Evolutionary conservation across 179 eudicot species (phyloP), one percentile per base, ranked within the genome.

Genomic region (Heliamphora pulchella): DNA sequence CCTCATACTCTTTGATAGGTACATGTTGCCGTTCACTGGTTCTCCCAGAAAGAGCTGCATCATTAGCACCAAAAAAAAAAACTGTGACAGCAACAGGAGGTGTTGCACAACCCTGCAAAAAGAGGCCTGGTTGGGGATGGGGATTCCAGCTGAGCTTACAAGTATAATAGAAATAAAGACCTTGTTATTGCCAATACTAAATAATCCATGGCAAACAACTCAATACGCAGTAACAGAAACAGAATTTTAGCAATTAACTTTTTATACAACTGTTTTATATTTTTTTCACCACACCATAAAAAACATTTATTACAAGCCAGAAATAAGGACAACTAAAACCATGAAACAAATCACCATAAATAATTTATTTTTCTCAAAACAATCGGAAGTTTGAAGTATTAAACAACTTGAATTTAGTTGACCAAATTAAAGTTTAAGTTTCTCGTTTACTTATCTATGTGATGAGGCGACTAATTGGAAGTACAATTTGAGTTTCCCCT

Each of bases 1-100:
- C 97, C 81, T 89, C 92, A 88, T 93, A 95, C 82, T 93, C 97
- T 84, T 90, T 90, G 55, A 85, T 46, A 14, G 98, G 98, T 58
- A 93, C 97, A 82, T 93, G 97, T 83, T 91, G 97, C 65, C 88
- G 76, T 78, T 86, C 91, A 83, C 93, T 84, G 18, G 80, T 91
- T 82, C 95, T 92, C 78, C 89, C 96, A 2, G 77, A 85, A 61
- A 93, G 87, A 72, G 98, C 97, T 41, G 98, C 98, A 84, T 95
- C 98, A 80, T 95, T 95, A 81, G 98, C 97, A 84, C 98, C 98
- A 50, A 31, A 31, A 0, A 95, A 91, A 86, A 93, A 95, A 9
- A 95, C 82, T 54, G 98, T 93, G 79, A 83, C 86, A 63, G 93
- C 97, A 73, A 82, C 68, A 76, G 97, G 97, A 86, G 93, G 90